Conservation (phyloP, 2,329 filamentous ascomycete species). For the Sporothrix phasma region DNA sequence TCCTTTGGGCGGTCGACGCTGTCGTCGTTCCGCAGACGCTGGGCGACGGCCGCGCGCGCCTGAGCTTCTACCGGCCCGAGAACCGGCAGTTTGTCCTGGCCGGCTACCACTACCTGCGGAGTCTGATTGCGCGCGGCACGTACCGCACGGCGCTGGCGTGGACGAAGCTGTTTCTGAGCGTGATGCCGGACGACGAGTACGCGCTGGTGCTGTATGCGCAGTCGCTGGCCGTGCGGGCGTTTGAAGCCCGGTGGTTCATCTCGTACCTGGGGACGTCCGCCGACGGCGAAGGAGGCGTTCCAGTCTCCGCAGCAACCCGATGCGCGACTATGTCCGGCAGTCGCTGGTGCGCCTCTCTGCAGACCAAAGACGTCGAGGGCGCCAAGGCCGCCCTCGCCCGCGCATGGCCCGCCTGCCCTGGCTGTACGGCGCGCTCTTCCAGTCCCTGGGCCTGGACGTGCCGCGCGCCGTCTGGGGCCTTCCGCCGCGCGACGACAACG, state of each 20-base stretch:
- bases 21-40: slow-evolving; percentile 68
- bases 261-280: slow-evolving; percentile 46
- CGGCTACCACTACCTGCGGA: slow-evolving; percentile 78
- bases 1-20: slow-evolving; percentile 83
- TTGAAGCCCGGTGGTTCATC: slow-evolving; percentile 66
- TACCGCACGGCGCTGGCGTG: slow-evolving; percentile 90
- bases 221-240: slow-evolving; percentile 70
- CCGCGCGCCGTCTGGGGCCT: slow-evolving; percentile 79
- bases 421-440: slow-evolving; percentile 72
- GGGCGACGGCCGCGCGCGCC: slow-evolving; percentile 64
- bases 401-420: slow-evolving; percentile 69
- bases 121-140: slow-evolving; percentile 80
- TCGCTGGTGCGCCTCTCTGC: slow-evolving; percentile 65
- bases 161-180: slow-evolving; percentile 70
- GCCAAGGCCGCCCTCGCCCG: slow-evolving; percentile 54
- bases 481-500: slow-evolving; percentile 52
- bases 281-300: slow-evolving; percentile 19
- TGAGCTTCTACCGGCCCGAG: slow-evolving; percentile 73
- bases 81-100: slow-evolving; percentile 91
- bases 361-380: slow-evolving; percentile 54
- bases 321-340: slow-evolving; percentile 58
- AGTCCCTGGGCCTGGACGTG: slow-evolving; percentile 66
- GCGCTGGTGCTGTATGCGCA: slow-evolving; percentile 73
- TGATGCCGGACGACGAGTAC: slow-evolving; percentile 74
- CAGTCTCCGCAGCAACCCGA: slow-evolving; percentile 18